Percentiles rank a stretch among this genome's conserved stretches.
Conservation (phyloP, 1,139 yeast genomes). For the Taphrina deformans region DNA sequence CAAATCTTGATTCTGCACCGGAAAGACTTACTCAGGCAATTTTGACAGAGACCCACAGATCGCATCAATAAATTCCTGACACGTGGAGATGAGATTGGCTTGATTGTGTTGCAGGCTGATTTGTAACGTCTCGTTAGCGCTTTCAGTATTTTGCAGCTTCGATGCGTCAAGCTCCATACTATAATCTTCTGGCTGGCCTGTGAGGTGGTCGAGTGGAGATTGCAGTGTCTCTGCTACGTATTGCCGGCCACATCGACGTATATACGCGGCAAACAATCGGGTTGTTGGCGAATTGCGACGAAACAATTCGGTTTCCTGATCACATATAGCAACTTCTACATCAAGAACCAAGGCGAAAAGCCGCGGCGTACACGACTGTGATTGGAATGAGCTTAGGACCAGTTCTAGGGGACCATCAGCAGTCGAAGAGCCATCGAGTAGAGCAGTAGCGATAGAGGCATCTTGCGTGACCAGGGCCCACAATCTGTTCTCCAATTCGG, state of each 20-base stretch:
- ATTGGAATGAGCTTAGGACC: background rate
- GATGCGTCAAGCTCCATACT: slow-evolving; percentile 18
- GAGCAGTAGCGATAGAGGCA: slow-evolving; percentile 1
- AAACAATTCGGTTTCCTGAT: slow-evolving; percentile 22
- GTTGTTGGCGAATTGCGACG: slow-evolving; percentile 24
- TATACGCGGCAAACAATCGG: slow-evolving; percentile 7
- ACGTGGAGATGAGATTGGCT: background rate
- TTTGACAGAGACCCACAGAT: slow-evolving; percentile 4
- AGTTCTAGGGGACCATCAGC: background rate
- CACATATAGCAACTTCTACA: slow-evolving; percentile 8
- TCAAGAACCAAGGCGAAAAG: slow-evolving; percentile 7
- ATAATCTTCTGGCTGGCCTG: background rate
- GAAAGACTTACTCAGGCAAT: background rate
- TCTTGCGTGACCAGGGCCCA: slow-evolving; percentile 2
- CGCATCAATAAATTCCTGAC: slow-evolving; percentile 21
- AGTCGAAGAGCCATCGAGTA: slow-evolving; percentile 9
- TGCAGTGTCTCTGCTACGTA: slow-evolving; percentile 2
- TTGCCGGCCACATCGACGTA: background rate
- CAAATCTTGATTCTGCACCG: too few relatives aligned
- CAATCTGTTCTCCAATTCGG: background rate
- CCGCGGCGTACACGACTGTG: background rate
- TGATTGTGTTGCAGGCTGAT: background rate
- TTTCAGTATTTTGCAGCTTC: background rate
- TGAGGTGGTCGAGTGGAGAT: background rate
- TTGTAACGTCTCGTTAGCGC: background rate